Base-by-base conservation (phyloP, 176 grass and related monocot genomes). In the Phyllostachys edulis region DNA sequence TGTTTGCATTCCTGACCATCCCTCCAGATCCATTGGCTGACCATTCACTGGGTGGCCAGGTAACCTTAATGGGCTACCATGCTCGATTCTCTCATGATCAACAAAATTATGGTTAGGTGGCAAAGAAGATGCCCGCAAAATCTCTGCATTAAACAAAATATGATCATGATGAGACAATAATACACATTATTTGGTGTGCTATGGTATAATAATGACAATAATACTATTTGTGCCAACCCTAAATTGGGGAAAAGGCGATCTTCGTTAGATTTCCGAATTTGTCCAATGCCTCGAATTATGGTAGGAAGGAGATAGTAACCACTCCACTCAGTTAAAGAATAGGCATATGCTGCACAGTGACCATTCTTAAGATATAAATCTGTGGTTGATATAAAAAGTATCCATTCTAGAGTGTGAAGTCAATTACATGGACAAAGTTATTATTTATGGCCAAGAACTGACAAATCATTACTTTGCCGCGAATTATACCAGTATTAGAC, bases 1-100 rank as follows among this genome's bases (percentile, higher is more conserved):
- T 61, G 97, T 89, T 87, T 96, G 93, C 77, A 89, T 94, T 66
- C 89, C 96, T 66, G 93, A 84, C 91, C 91, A 92, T 63, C 85
- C 89, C 86, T 99, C 97, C 59, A 96, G 71, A 84, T 99, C 97
- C 97, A 99, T 99, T 56, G 91, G 97, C 81, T 92, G 88, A 89
- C 93, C 91, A 92, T 92, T 99, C 71, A 86, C 78, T 68, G 89
- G 85, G 86, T 96, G 88, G 52, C 87, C 81, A 86, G 90, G 66
- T 88, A 96, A 80, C 88, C 97, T 96, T 78, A 99, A 83, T 64
- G 93, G 93, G 75, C 87, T 94, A 78, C 80, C 91, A 87, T 92
- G 97, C 29, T 99, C 93, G 38, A 96, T 85, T 85, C 91, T 99
- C 84, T 99, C 97, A 87, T 88, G 70, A 87, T 99, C 93, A 88